A percentile compares a stretch with the other conserved stretches of the same genome.
These are phyloP conservation scores for Aspergillus ochraceoroseus DNA, from an alignment of 2,329 filamentous ascomycete genomes.

Conservation along the genomic window DNA sequence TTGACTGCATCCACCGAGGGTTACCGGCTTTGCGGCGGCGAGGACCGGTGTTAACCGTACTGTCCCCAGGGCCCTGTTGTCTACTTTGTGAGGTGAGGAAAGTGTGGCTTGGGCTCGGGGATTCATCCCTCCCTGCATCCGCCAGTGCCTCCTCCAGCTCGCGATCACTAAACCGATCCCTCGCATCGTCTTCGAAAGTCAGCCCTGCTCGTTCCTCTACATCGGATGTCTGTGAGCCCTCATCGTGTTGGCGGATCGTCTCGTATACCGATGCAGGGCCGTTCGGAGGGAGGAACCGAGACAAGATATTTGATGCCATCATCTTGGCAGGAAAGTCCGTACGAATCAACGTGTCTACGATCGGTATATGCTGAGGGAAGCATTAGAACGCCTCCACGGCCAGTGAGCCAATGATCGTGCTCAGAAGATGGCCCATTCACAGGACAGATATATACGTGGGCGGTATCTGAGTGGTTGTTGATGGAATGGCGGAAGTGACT, in stretches of 20 bases:
- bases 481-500: no score
- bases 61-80: constrained; percentile 18
- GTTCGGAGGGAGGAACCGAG: constrained; percentile 46
- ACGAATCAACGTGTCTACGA: constrained; percentile 5
- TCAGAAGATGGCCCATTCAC: constrained; percentile 17
- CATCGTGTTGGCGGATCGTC: constrained; percentile 45
- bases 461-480: no score
- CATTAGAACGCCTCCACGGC: constrained; percentile 17
- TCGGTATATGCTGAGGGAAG: constrained; percentile 5
- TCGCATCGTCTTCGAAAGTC: constrained; percentile 47
- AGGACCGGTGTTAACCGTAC: constrained; percentile 18
- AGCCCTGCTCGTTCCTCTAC: constrained; percentile 46
- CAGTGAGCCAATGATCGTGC: constrained; percentile 8
- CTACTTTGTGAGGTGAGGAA: constrained; percentile 35
- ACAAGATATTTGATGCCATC: constrained; percentile 43
- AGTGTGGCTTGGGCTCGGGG: constrained; percentile 43
- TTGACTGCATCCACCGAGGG: constrained; percentile 31
- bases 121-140: constrained; percentile 48
- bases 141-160: constrained; percentile 55
- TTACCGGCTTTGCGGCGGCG: constrained; percentile 29
- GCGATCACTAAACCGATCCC: constrained; percentile 51
- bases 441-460: constrained; percentile 2
- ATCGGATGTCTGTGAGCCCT: constrained; percentile 44
- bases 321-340: constrained; percentile 25
- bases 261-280: constrained; percentile 48